These are phyloP conservation scores for Termitomyces bulborhizus DNA, from an alignment of 768 basidiomycete genomes.

Conservation along the genomic window DNA sequence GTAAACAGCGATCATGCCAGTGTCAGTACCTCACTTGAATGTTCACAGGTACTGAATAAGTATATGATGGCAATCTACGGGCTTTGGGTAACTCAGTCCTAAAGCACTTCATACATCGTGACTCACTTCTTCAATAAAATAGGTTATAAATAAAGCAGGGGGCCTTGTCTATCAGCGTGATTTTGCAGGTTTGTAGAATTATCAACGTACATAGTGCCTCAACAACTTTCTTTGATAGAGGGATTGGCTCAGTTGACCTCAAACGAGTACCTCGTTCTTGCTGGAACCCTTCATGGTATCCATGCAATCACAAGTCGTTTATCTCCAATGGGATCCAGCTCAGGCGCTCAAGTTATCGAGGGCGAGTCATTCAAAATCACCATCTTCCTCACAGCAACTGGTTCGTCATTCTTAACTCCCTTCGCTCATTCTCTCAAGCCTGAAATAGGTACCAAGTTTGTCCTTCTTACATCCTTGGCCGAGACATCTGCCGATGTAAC, in stretches of 20 bases:
- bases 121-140: background rate
- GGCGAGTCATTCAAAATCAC: conserved; percentile 94
- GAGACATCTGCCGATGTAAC: conserved; percentile 64
- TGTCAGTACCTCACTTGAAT: too few relatives aligned
- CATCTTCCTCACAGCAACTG: conserved; percentile 85
- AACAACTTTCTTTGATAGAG: conserved; percentile 41
- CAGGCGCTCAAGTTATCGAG: conserved; percentile 93
- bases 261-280: conserved; percentile 93
- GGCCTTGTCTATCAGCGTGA: conserved; percentile 92
- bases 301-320: conserved; percentile 96
- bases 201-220: background rate
- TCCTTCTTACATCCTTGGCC: conserved; percentile 77
- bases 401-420: conserved; percentile 32
- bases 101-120: background rate
- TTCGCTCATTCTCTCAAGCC: background rate
- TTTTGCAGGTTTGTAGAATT: conserved; percentile 63
- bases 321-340: conserved; percentile 75
- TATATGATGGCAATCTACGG: conserved; percentile 69
- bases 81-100: conserved; percentile 57
- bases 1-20: background rate
- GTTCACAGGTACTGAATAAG: background rate
- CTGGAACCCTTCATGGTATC: conserved; percentile 94
- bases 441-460: conserved; percentile 85
- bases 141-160: conserved; percentile 98
- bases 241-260: conserved; percentile 88